Conservation (phyloP, 2,329 filamentous ascomycete species). For the Purpureocillium lavendulum region DNA sequence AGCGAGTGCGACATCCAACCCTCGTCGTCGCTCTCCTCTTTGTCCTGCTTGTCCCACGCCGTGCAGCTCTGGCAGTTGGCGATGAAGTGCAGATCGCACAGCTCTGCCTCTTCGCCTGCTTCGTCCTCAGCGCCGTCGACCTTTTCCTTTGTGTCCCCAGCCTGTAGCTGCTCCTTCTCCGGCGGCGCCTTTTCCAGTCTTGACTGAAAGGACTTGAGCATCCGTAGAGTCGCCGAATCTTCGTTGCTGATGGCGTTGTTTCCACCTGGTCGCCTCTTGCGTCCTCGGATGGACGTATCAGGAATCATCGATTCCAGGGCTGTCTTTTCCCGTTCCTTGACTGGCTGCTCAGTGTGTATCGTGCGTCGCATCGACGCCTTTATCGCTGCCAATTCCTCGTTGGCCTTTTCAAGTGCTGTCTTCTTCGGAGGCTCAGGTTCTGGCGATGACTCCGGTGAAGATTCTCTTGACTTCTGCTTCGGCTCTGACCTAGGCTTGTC, state of each 20-base stretch:
- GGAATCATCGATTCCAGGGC: constrained; percentile 69
- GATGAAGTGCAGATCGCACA: constrained; percentile 95
- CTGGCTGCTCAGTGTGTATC: constrained; percentile 35
- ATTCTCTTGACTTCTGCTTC: constrained; percentile 3
- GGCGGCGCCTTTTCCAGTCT: constrained; percentile 55
- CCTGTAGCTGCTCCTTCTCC: constrained; percentile 28
- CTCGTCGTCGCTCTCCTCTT: constrained; percentile 51
- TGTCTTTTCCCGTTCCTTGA: constrained; percentile 54
- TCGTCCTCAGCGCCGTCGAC: constrained; percentile 13
- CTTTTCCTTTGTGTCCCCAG: constrained; percentile 26
- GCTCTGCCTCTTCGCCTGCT: constrained; percentile 57
- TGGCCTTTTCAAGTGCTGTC: constrained; percentile 58
- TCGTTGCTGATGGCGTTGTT: constrained; percentile 41
- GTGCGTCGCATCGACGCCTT: constrained; percentile 76
- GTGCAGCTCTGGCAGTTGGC: constrained; percentile 88
- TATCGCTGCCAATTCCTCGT: constrained; percentile 71
- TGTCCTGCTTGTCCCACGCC: constrained; percentile 65
- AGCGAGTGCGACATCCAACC: constrained; percentile 84
- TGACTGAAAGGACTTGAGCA: constrained; percentile 72
- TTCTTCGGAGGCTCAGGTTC: constrained; percentile 27
- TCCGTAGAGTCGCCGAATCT: constrained; percentile 57
- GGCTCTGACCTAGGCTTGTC: background rate
- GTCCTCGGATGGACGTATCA: constrained; percentile 57
- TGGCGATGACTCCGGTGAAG: constrained; percentile 13
- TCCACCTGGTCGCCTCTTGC: constrained; percentile 58